These are phyloP conservation scores for Lecanicillium sp. DNA, from an alignment of 2,329 filamentous ascomycete genomes.

Conservation along the genomic window DNA sequence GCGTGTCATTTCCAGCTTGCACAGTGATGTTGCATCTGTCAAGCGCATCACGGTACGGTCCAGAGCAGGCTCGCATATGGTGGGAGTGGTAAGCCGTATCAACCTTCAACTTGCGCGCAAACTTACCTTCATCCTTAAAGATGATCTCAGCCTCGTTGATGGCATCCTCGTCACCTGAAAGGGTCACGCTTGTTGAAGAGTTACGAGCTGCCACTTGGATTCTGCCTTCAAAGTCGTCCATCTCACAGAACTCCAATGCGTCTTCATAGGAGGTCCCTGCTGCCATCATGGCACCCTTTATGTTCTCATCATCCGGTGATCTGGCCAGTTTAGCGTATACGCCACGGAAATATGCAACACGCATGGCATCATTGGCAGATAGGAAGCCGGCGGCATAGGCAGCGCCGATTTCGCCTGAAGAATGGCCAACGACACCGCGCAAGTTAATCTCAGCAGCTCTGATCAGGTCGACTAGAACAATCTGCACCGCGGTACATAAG, in stretches of 20 bases:
- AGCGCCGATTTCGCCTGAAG: slow-evolving; percentile 33
- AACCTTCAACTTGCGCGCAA: slow-evolving; percentile 15
- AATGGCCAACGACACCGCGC: slow-evolving; percentile 29
- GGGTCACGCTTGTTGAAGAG: slow-evolving; percentile 13
- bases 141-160: slow-evolving; percentile 11
- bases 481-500: slow-evolving; percentile 31
- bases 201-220: slow-evolving; percentile 11
- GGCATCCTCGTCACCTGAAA: slow-evolving; percentile 15
- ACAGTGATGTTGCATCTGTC: background rate
- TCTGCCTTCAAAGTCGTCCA: slow-evolving; percentile 4
- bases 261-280: slow-evolving; percentile 22
- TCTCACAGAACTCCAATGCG: slow-evolving; percentile 1
- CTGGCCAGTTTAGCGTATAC: slow-evolving; percentile 25
- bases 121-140: slow-evolving; percentile 8
- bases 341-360: slow-evolving; percentile 38
- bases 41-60: background rate
- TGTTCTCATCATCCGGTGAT: slow-evolving; percentile 26
- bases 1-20: background rate
- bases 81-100: slow-evolving; percentile 22
- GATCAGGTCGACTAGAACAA: slow-evolving; percentile 32
- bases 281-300: slow-evolving; percentile 40
- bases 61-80: slow-evolving; percentile 13
- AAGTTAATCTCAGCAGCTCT: slow-evolving; percentile 27
- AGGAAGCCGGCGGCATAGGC: slow-evolving; percentile 32
- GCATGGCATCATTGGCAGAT: slow-evolving; percentile 31